Conservation (phyloP, 1,284 basidiomycete species). For the Sporisorium reilianum region DNA sequence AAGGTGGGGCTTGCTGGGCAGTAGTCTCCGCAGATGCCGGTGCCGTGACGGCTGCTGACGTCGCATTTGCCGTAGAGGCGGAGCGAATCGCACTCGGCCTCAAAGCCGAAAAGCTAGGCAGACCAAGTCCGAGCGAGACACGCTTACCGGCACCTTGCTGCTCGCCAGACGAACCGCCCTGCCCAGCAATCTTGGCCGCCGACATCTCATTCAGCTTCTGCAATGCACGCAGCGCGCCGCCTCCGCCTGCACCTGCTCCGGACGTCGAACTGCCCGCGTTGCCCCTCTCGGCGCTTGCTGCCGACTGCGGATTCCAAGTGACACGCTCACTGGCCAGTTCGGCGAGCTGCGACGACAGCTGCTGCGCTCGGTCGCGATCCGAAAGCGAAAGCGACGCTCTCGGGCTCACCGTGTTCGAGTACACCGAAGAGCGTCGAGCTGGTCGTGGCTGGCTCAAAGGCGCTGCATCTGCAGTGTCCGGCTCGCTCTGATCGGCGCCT, state of each 20-base stretch:
- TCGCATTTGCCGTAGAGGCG: constrained; percentile 14
- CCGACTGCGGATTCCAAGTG: constrained; percentile 30
- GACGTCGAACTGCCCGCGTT: constrained; percentile 5
- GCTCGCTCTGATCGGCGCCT: not conserved
- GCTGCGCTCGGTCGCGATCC: constrained; percentile 33
- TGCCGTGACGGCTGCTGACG: not conserved
- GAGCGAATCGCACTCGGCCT: constrained; percentile 22
- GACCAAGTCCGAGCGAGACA: constrained; percentile 33
- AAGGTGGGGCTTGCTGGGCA: not conserved
- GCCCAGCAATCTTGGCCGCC: constrained; percentile 38
- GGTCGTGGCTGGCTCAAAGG: constrained; percentile 14
- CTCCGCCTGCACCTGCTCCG: constrained; percentile 22
- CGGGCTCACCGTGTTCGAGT: constrained; percentile 29
- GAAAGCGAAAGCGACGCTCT: constrained; percentile 37
- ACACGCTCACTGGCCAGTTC: constrained; percentile 38
- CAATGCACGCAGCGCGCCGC: constrained; percentile 39
- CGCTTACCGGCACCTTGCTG: constrained; percentile 22
- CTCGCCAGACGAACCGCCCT: constrained; percentile 7
- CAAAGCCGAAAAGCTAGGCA: constrained; percentile 40
- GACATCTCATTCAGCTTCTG: constrained; percentile 50
- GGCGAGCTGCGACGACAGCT: constrained; percentile 33
- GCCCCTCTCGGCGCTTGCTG: constrained; percentile 1
- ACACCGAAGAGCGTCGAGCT: constrained; percentile 21
- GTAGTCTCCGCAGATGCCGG: not conserved
- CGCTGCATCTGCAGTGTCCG: not conserved